phyloP scores from a whole-genome alignment of 1,284 basidiomycete genomes.

The Moesziomyces sp. region DNA sequence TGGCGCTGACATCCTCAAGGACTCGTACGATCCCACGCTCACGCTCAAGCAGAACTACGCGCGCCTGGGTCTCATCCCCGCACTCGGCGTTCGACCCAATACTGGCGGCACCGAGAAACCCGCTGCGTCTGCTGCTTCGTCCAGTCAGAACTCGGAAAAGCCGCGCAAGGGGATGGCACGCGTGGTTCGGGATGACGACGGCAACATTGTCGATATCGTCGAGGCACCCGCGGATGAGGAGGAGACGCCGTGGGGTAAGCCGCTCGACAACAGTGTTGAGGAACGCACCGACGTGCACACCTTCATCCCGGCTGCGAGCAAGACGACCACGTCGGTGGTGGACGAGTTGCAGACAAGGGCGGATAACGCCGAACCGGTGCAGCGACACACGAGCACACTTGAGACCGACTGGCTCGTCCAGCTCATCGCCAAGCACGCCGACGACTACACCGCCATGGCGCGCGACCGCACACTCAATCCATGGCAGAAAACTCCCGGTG shows the following conservation, averaged over 20 bases:
- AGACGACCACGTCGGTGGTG: slow-evolving; percentile 1
- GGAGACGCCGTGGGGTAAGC: slow-evolving; percentile 67
- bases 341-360: slow-evolving; percentile 20
- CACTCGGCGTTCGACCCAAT: slow-evolving; percentile 33
- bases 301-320: slow-evolving; percentile 11
- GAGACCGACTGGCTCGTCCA: slow-evolving; percentile 78
- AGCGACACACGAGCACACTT: slow-evolving; percentile 77
- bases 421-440: slow-evolving; percentile 79
- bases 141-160: background rate
- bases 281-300: slow-evolving; percentile 27
- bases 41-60: slow-evolving; percentile 93
- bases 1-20: slow-evolving; percentile 83
- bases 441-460: slow-evolving; percentile 81
- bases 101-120: slow-evolving; percentile 43
- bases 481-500: slow-evolving; percentile 86
- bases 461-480: slow-evolving; percentile 82
- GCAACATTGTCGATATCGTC: slow-evolving; percentile 82
- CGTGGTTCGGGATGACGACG: slow-evolving; percentile 84
- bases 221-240: slow-evolving; percentile 73
- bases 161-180: slow-evolving; percentile 78
- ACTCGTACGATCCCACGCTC: slow-evolving; percentile 87
- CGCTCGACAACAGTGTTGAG: slow-evolving; percentile 30
- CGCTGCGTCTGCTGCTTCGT: background rate
- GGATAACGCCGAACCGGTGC: slow-evolving; percentile 66
- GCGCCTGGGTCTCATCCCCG: slow-evolving; percentile 77